These are phyloP conservation scores for Sugiyamaella paludigena DNA, from an alignment of 1,139 yeast genomes.

Conservation along the genomic window DNA sequence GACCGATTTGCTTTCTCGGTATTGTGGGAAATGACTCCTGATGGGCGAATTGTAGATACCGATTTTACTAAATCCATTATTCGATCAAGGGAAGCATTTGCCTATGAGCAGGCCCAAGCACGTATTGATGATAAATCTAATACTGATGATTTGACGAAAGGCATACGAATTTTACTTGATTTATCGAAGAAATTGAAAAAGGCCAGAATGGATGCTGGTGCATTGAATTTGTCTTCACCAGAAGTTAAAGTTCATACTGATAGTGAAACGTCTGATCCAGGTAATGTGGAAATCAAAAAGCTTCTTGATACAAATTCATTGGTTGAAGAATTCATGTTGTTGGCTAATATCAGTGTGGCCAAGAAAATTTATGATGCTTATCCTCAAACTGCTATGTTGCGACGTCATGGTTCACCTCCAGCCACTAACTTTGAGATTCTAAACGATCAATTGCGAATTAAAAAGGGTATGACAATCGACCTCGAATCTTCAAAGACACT, in stretches of 20 bases:
- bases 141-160: slow-evolving; percentile 79
- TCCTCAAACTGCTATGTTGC: slow-evolving; percentile 97
- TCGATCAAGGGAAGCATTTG: slow-evolving; percentile 88
- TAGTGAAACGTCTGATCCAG: slow-evolving; percentile 95
- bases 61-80: slow-evolving; percentile 86
- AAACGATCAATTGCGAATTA: slow-evolving; percentile 84
- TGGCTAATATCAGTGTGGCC: slow-evolving; percentile 96
- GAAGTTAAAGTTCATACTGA: slow-evolving; percentile 98
- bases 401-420: slow-evolving; percentile 94
- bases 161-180: slow-evolving; percentile 77
- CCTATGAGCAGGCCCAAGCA: slow-evolving; percentile 89
- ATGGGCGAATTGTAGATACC: slow-evolving; percentile 82
- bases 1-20: slow-evolving; percentile 96
- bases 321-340: slow-evolving; percentile 97
- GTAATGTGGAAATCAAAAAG: slow-evolving; percentile 89
- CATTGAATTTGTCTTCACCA: slow-evolving; percentile 93
- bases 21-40: slow-evolving; percentile 86
- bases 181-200: slow-evolving; percentile 83
- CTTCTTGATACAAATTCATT: slow-evolving; percentile 87
- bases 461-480: slow-evolving; percentile 70
- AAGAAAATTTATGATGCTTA: slow-evolving; percentile 85
- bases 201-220: slow-evolving; percentile 89
- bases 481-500: slow-evolving; percentile 85
- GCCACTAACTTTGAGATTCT: slow-evolving; percentile 84
- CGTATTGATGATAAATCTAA: slow-evolving; percentile 80